Evolutionary conservation across 495 filamentous ascomycete species (phyloP), one percentile per base, ranked within the genome.

Genomic region (Glonium stellatum): DNA sequence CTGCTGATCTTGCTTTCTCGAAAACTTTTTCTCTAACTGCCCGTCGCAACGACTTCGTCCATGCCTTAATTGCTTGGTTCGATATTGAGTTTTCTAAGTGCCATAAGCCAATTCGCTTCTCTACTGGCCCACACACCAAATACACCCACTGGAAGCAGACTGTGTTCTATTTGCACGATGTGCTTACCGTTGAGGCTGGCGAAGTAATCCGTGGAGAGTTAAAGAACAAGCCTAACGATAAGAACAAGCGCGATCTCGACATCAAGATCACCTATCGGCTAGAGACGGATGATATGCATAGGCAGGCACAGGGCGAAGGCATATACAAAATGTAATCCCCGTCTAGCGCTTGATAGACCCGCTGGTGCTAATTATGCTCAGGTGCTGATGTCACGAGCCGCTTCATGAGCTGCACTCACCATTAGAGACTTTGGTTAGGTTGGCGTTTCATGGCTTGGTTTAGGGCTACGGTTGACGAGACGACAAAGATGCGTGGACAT

Each of bases 71-170:
- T 52, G 87, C 95, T 35, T 97, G 95, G 89, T 98, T 98, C 78
- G 93, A 98, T 71, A 97, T 96, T 65, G 92, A 96, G 62, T 98
- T 98, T 76, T 89, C 88, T 37, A 90, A 90, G 34, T 97, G 92
- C 79, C 90, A 78, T 67, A 77, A 76, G 64, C 75, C 75, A 5
- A 75, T 78, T 21, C 67, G 71, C 36, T 78, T 78, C 69, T 73
- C 69, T 39, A 78, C 75, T 31, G 75, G 75, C 27, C 75, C 75
- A 35, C 75, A 78, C 57, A 77, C 75, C 12, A 76, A 76, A 58
- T 78, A 78, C 67, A 78, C 75, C 11, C 75, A 78, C 66, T 78
- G 75, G 75, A 78, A 78, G 54, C 75, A 78, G 68, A 78, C 75
- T 1, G 75, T 78, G 13, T 78, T 78, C 64, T 78, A 78, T 56